Percentiles rank a stretch among this genome's conserved stretches.
phyloP scores from a whole-genome alignment of 768 basidiomycete genomes.

The Ramaria sp. region DNA sequence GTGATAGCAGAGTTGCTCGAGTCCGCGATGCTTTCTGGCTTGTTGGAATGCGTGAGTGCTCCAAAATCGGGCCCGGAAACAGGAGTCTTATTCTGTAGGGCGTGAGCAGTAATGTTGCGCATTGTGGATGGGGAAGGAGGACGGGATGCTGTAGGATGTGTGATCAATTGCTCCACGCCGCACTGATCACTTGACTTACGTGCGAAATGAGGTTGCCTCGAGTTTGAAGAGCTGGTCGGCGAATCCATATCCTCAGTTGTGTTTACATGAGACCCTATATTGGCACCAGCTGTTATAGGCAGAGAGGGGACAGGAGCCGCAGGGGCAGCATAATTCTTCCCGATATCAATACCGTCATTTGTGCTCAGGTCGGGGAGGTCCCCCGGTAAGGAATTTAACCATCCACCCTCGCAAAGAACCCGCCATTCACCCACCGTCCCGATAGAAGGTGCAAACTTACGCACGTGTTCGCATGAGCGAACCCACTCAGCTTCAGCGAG shows the following conservation, averaged over 20 bases:
- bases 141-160: background rate
- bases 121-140: background rate
- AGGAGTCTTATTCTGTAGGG: background rate
- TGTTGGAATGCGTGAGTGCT: background rate
- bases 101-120: background rate
- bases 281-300: background rate
- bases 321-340: background rate
- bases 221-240: background rate
- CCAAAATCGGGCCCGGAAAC: background rate
- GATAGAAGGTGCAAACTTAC: slow-evolving; percentile 52
- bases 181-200: background rate
- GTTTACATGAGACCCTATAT: background rate
- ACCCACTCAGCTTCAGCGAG: slow-evolving; percentile 77
- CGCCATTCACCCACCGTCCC: slow-evolving; percentile 67
- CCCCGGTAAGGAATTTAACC: slow-evolving; percentile 35
- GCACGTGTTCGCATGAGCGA: slow-evolving; percentile 59
- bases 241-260: background rate
- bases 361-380: slow-evolving; percentile 17
- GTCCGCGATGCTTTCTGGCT: too few species aligned
- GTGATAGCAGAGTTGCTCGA: too few species aligned
- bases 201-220: background rate
- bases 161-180: background rate
- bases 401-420: slow-evolving; percentile 65
- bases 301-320: too few species aligned
- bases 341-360: background rate